A percentile compares a stretch with the other conserved stretches of the same genome.
Conservation (phyloP, 352 stramenopile species). For the Globisporangium polare region DNA sequence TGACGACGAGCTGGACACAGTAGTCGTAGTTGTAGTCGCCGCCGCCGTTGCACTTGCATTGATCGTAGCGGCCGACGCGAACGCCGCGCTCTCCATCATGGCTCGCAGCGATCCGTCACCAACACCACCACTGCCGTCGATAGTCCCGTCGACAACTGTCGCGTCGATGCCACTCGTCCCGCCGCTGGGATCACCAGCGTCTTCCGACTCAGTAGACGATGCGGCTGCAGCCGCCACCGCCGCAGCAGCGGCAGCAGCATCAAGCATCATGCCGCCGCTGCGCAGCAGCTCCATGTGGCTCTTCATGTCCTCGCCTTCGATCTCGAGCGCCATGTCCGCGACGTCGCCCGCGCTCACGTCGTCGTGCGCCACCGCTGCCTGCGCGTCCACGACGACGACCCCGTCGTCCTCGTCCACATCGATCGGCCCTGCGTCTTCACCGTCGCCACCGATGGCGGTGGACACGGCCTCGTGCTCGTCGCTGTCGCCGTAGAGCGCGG, state of each 20-base stretch:
- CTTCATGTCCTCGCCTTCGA: slow-evolving; percentile 17
- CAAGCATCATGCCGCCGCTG: slow-evolving; percentile 10
- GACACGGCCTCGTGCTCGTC: neutral
- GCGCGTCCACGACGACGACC: neutral
- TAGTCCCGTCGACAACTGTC: neutral
- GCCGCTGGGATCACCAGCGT: neutral
- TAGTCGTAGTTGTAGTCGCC: neutral
- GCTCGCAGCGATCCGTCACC: neutral
- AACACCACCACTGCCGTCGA: neutral
- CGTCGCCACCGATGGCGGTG: no score
- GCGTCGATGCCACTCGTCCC: neutral
- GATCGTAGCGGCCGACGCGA: neutral
- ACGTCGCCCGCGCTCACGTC: slow-evolving; percentile 2
- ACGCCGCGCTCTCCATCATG: slow-evolving; percentile 1
- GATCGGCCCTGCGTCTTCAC: neutral
- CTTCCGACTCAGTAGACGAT: neutral
- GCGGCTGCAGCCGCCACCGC: neutral
- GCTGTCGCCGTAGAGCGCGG: slow-evolving; percentile 9
- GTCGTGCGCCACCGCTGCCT: neutral
- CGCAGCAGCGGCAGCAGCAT: neutral
- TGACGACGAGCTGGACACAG: neutral
- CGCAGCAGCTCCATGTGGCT: slow-evolving; percentile 17
- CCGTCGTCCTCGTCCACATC: neutral
- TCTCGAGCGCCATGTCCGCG: slow-evolving; percentile 14
- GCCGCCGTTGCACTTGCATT: neutral